Evolutionary conservation across 1,284 basidiomycete genomes (phyloP).

Genomic region (Apiotrichum porosum): DNA sequence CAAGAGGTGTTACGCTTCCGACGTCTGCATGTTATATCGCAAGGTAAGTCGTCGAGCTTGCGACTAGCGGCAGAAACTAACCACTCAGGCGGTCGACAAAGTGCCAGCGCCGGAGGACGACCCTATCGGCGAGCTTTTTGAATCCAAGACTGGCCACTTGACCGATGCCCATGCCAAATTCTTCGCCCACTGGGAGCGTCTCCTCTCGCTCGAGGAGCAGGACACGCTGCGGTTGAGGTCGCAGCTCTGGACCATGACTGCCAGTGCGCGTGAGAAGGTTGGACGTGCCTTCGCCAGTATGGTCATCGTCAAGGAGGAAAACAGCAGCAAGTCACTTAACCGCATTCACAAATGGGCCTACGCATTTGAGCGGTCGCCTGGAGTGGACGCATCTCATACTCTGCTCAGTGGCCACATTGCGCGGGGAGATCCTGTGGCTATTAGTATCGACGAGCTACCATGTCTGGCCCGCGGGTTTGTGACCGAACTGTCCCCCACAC

Average conservation of each 20-base stretch:
- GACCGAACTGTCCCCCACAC: constrained; percentile 60
- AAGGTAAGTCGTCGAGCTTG: constrained; percentile 59
- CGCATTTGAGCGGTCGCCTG: constrained; percentile 55
- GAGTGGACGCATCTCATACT: constrained; percentile 39
- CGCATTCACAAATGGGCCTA: constrained; percentile 58
- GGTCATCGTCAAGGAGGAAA: constrained; percentile 56
- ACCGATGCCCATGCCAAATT: constrained; percentile 65
- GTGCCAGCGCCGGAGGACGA: constrained; percentile 57
- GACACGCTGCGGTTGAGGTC: constrained; percentile 76
- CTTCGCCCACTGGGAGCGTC: constrained; percentile 84
- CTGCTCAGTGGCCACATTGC: constrained; percentile 75
- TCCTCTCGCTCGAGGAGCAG: constrained; percentile 83
- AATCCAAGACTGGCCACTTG: constrained; percentile 74
- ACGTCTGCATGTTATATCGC: constrained; percentile 91
- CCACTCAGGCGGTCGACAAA: constrained; percentile 64
- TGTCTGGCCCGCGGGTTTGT: constrained; percentile 83
- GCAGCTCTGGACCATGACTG: constrained; percentile 90
- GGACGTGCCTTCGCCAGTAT: constrained; percentile 76
- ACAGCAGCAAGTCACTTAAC: constrained; percentile 41
- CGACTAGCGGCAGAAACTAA: neutral
- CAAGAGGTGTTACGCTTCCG: constrained; percentile 72
- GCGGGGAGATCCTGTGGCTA: constrained; percentile 71
- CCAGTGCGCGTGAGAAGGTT: constrained; percentile 66
- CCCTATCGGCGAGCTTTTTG: constrained; percentile 69
- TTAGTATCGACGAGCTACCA: constrained; percentile 76